phyloP scores from a whole-genome alignment of 2,329 filamentous ascomycete genomes.

The Paecilomyces formosus region DNA sequence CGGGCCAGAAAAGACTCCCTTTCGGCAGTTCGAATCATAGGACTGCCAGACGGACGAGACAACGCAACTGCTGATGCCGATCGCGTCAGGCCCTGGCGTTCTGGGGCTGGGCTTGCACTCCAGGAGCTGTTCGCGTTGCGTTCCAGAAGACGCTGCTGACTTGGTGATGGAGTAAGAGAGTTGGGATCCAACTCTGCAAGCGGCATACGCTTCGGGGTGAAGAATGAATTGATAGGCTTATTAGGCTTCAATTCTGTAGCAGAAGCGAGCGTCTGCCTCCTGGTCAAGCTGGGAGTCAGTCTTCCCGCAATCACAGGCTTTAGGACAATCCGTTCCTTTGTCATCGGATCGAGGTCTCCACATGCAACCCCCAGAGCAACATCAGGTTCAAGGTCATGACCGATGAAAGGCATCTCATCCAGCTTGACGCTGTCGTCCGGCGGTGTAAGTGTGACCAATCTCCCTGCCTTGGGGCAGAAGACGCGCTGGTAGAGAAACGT shows the following conservation, averaged over 20 bases:
- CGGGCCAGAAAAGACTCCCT: constrained; percentile 33
- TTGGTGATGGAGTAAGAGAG: constrained; percentile 58
- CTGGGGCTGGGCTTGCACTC: constrained; percentile 44
- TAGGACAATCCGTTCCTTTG: constrained; percentile 57
- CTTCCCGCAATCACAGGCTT: constrained; percentile 25
- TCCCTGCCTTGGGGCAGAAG: constrained; percentile 67
- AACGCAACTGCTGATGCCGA: constrained; percentile 28
- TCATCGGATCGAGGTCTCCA: constrained; percentile 84
- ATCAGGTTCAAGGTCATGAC: constrained; percentile 60
- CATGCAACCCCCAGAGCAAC: constrained; percentile 66
- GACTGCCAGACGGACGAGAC: constrained; percentile 32
- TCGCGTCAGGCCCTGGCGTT: constrained; percentile 25
- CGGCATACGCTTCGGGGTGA: constrained; percentile 56
- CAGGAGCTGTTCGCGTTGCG: constrained; percentile 48
- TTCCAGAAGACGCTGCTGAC: constrained; percentile 53
- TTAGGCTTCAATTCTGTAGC: constrained; percentile 50
- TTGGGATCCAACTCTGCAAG: constrained; percentile 63
- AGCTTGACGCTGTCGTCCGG: constrained; percentile 56
- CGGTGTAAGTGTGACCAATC: constrained; percentile 68
- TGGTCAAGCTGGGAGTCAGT: constrained; percentile 25
- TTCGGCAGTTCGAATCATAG: constrained; percentile 32
- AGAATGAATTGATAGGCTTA: constrained; percentile 57
- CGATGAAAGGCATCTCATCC: constrained; percentile 74
- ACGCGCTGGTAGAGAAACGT: constrained; percentile 95
- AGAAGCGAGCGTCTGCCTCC: constrained; percentile 34